These are phyloP conservation scores for Lachnellula suecica DNA, from an alignment of 2,329 filamentous ascomycete species.

Conservation along the genomic window DNA sequence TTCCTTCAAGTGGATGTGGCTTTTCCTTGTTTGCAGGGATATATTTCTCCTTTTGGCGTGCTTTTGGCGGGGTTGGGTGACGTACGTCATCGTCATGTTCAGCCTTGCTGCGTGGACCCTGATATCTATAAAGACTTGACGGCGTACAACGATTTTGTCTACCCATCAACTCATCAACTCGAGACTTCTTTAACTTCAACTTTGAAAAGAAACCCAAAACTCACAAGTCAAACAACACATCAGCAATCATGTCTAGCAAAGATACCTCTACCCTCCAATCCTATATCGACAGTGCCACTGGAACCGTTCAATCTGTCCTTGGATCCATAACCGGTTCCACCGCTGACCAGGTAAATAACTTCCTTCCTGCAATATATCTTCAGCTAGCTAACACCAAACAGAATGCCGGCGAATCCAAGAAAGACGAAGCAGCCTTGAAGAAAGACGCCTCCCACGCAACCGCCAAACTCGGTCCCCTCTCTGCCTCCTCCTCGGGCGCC, in stretches of 20 bases:
- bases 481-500: slow-evolving; percentile 68
- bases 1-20: neutral
- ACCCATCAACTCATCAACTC: too few species aligned
- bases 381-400: slow-evolving; percentile 2
- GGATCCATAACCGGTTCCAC: slow-evolving; percentile 73
- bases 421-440: slow-evolving; percentile 65
- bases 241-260: slow-evolving; percentile 48
- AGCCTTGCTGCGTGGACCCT: too few species aligned
- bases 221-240: slow-evolving; percentile 5
- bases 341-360: slow-evolving; percentile 56
- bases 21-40: neutral
- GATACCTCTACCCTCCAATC: slow-evolving; percentile 74
- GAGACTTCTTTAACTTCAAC: neutral
- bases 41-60: too few species aligned
- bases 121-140: too few species aligned
- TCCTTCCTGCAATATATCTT: neutral
- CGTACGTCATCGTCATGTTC: too few species aligned
- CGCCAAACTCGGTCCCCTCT: slow-evolving; percentile 70
- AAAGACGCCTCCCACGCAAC: slow-evolving; percentile 74
- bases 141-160: too few species aligned
- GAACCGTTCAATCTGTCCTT: slow-evolving; percentile 69
- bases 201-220: slow-evolving; percentile 7
- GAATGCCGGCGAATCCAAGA: slow-evolving; percentile 44
- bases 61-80: too few species aligned
- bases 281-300: slow-evolving; percentile 70